Conservation (phyloP, 495 filamentous ascomycete species). For the Aspergillus olivimuriae region DNA sequence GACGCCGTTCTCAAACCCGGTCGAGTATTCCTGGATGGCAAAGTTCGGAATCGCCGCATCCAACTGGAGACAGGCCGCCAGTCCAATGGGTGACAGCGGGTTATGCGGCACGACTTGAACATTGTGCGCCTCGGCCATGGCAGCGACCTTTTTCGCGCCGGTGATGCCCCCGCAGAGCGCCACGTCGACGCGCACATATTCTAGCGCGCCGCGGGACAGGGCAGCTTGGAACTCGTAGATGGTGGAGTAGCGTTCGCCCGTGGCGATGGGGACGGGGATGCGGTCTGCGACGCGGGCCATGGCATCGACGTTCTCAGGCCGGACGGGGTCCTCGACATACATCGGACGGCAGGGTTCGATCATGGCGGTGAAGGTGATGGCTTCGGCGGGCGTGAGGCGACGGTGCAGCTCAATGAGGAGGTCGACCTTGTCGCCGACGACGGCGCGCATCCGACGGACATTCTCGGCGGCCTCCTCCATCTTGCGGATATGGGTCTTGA, state of each 20-base stretch:
- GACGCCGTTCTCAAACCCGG: too few species aligned
- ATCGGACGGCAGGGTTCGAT: constrained; percentile 63
- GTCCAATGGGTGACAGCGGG: constrained; percentile 66
- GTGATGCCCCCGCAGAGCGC: constrained; percentile 69
- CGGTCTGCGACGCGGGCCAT: constrained; percentile 56
- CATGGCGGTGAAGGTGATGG: too few species aligned
- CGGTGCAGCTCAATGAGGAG: too few species aligned
- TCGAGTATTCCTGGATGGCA: constrained; percentile 74
- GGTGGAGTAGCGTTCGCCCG: constrained; percentile 68
- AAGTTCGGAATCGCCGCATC: constrained; percentile 60
- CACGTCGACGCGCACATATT: constrained; percentile 71
- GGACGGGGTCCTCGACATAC: constrained; percentile 72
- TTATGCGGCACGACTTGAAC: constrained; percentile 72
- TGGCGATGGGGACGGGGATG: constrained; percentile 60
- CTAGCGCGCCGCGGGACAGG: constrained; percentile 58
- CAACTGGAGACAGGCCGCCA: constrained; percentile 67
- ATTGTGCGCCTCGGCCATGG: constrained; percentile 71
- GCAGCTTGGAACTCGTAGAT: constrained; percentile 72
- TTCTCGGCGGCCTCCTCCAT: too few species aligned
- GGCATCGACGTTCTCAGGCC: constrained; percentile 61
- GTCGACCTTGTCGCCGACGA: too few species aligned
- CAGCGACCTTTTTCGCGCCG: constrained; percentile 60
- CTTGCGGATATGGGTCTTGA: too few species aligned
- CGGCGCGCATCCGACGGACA: too few species aligned
- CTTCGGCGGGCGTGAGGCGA: too few species aligned